Base-by-base conservation (phyloP, 148 eudicot genomes). In the Persicaria tinctoria region DNA sequence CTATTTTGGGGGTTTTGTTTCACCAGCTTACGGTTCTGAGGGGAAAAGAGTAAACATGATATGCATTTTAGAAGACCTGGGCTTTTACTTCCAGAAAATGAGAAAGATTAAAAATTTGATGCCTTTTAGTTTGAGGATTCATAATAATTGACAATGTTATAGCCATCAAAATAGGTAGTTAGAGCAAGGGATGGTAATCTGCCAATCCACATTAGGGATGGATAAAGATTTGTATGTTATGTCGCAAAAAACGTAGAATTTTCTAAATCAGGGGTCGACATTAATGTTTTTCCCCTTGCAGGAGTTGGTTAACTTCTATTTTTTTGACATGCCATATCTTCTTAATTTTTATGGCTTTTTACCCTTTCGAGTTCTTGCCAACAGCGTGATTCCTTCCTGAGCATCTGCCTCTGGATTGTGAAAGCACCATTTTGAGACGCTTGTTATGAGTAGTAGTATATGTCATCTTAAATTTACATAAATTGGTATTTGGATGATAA, bases 381-480 rank as follows among this genome's bases (percentile, higher is more conserved):
- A 64, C 8, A 6, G 47, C 38, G 17, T 12, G 8, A 64, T 64
- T 64, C 17, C 5, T 64, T 64, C 6, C 46, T 23, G 68, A 17
- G 68, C 68, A 23, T 60, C 68, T 8, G 14, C 41, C 44, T 27
- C 68, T 60, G 18, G 68, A 60, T 60, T 60, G 68, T 60, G 41
- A 12, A 60, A 60, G 9, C 41, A 18, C 20, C 41, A 8, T 8
- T 20, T 63, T 63, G 13, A 17, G 63, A 57, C 8, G 17, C 32
- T 14, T 6, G 18, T 17, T 9, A 6, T 18, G 32, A 6, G 18
- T 17, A 57, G 23, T n/a, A 57, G 8, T n/a, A 18, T 17, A 8
- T 57, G 32, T 3, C 63, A 57, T 57, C 63, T 57, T 57, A 18
- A 17, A 57, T 57, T 8, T 57, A 17, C 27, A 57, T 57, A 57